Conservation (phyloP, 305 asterid species). For the Lippia alba region DNA sequence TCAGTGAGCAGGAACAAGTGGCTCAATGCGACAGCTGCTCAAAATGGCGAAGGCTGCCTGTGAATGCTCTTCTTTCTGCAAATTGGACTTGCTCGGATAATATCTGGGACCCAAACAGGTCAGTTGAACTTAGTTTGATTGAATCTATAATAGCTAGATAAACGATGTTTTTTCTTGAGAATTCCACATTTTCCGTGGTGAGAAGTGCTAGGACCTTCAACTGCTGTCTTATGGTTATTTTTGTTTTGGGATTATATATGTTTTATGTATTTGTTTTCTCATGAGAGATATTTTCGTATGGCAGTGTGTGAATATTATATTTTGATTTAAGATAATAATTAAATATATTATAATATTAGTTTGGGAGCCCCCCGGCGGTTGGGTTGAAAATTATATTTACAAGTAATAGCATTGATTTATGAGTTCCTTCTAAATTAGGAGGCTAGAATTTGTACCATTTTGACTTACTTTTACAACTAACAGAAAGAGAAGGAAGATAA, state of each 20-base stretch:
- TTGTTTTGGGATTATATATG: no score
- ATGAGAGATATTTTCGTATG: no score
- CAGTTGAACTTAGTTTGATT: conserved; percentile 8
- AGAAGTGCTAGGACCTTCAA: no score
- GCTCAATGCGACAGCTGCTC: conserved; percentile 80
- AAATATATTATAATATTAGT: no score
- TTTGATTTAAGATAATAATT: no score
- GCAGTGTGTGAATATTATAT: no score
- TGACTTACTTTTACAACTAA: background rate
- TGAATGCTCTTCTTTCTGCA: conserved; percentile 66
- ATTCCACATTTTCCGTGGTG: no score
- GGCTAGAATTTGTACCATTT: no score
- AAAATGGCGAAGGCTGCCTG: conserved; percentile 89
- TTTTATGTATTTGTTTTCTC: no score
- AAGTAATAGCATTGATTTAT: no score
- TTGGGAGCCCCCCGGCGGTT: background rate
- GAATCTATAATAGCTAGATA: background rate
- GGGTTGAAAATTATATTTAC: no score
- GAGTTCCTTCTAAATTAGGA: background rate
- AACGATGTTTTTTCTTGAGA: background rate
- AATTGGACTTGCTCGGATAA: conserved; percentile 82
- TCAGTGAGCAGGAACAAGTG: conserved; percentile 81
- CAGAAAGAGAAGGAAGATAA: background rate
- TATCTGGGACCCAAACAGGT: conserved; percentile 77
- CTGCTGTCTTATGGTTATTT: no score